Evolutionary conservation across 306 rosid genomes (phyloP).

Genomic region (Elaeagnus macrophylla): DNA sequence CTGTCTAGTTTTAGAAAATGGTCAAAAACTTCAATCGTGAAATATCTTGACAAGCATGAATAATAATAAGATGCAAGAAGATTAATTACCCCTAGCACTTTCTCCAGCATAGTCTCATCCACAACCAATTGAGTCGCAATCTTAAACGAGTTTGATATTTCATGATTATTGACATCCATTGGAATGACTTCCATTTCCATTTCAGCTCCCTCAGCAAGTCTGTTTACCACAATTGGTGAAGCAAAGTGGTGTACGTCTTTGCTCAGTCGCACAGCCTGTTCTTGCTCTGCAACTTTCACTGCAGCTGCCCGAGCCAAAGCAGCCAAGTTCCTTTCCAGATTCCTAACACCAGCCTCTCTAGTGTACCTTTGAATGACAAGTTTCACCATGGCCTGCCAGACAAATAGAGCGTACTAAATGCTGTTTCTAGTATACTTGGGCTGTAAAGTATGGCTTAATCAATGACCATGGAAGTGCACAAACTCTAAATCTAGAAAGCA

Average conservation of each 20-base stretch:
- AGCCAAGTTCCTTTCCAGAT: conserved; percentile 81
- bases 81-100: conserved; percentile 88
- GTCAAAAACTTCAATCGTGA: too few relatives aligned
- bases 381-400: conserved; percentile 70
- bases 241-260: conserved; percentile 65
- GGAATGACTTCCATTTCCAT: conserved; percentile 99
- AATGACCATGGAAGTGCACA: neutral
- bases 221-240: conserved; percentile 71
- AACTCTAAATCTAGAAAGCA: too few relatives aligned
- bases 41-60: too few relatives aligned
- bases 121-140: conserved; percentile 58
- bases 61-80: too few relatives aligned
- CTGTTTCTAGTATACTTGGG: neutral
- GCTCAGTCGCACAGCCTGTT: conserved; percentile 51
- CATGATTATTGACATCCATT: conserved; percentile 63
- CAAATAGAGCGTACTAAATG: conserved; percentile 1
- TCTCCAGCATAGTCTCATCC: conserved; percentile 89
- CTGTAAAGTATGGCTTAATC: neutral
- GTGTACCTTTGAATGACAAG: conserved; percentile 84
- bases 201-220: conserved; percentile 79
- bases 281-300: conserved; percentile 85
- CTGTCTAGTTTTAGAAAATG: too few relatives aligned
- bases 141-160: conserved; percentile 60
- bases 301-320: conserved; percentile 97
- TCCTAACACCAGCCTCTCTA: conserved; percentile 97